phyloP scores from a whole-genome alignment of 305 asterid species.

The Plantago coronopus region DNA sequence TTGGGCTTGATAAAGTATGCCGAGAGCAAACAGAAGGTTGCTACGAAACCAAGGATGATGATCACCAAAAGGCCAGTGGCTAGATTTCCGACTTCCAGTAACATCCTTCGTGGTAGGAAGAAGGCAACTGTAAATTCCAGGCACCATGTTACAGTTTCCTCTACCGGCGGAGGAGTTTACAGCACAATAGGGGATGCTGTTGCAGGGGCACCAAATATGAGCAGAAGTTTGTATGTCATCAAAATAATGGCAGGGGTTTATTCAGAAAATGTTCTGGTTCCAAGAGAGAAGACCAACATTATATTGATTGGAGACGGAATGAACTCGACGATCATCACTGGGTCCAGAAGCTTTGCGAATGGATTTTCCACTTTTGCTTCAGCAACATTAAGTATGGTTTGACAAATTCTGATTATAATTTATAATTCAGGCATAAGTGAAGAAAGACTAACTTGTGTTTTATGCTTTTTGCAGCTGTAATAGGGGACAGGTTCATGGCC shows the following conservation, averaged over 20 bases:
- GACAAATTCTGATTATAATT: background rate
- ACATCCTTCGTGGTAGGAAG: conserved; percentile 25
- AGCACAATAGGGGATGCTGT: conserved; percentile 40
- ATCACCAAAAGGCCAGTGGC: conserved; percentile 16
- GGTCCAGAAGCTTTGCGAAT: conserved; percentile 49
- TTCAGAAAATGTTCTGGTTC: conserved; percentile 47
- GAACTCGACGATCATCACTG: conserved; percentile 54
- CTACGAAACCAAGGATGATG: conserved; percentile 31
- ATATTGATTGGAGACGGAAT: conserved; percentile 64
- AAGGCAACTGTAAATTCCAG: conserved; percentile 8
- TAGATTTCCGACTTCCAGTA: conserved; percentile 14
- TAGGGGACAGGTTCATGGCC: conserved; percentile 70
- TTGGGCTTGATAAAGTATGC: conserved; percentile 47
- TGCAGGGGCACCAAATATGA: conserved; percentile 42
- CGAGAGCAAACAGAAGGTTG: conserved; percentile 28
- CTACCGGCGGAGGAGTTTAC: conserved; percentile 41
- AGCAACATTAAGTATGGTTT: conserved; percentile 52
- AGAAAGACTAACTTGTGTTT: background rate
- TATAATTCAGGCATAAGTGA: background rate
- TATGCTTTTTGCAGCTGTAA: conserved; percentile 37
- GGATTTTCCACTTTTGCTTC: conserved; percentile 67
- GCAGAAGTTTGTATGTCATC: conserved; percentile 34
- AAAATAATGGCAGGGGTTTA: conserved; percentile 47
- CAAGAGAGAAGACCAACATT: conserved; percentile 54
- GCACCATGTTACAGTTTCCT: conserved; percentile 41